These are phyloP conservation scores for Candida smagusa DNA, from an alignment of 1,139 yeast species.

Conservation along the genomic window DNA sequence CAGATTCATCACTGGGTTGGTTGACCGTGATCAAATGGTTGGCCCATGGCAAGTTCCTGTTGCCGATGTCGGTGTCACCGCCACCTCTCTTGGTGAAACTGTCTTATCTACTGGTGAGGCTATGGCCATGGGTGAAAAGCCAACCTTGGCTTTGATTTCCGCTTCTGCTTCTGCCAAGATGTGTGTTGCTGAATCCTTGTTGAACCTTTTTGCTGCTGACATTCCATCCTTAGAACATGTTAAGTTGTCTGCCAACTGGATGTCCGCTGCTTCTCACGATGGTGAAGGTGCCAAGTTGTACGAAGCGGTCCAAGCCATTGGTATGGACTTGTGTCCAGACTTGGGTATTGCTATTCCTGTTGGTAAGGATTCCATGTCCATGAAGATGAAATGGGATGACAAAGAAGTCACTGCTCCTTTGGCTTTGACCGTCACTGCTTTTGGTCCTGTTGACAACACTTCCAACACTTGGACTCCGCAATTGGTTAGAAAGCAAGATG, in stretches of 20 bases:
- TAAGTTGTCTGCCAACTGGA: constrained; percentile 96
- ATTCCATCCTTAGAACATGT: constrained; percentile 70
- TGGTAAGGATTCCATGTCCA: constrained; percentile 98
- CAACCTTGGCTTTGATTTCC: constrained; percentile 81
- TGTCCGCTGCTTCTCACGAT: constrained; percentile 93
- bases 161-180: constrained; percentile 97
- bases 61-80: constrained; percentile 97
- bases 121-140: constrained; percentile 96
- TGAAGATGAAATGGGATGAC: constrained; percentile 97
- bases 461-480: constrained; percentile 95
- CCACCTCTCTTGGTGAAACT: constrained; percentile 79
- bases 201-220: constrained; percentile 90
- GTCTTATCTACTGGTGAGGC: constrained; percentile 87
- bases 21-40: constrained; percentile 97
- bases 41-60: constrained; percentile 99
- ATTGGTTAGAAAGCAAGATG: constrained; percentile 45
- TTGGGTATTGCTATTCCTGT: constrained; percentile 93
- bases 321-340: constrained; percentile 90
- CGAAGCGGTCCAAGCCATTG: constrained; percentile 96
- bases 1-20: constrained; percentile 91
- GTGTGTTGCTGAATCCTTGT: constrained; percentile 91
- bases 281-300: constrained; percentile 96
- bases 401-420: constrained; percentile 94
- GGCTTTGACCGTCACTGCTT: constrained; percentile 89
- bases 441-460: constrained; percentile 82